A percentile compares a stretch with the other conserved stretches of the same genome.
Evolutionary conservation across 2,329 filamentous ascomycete genomes (phyloP).

Genomic region (Chrysoporthe deuterocubensis): DNA sequence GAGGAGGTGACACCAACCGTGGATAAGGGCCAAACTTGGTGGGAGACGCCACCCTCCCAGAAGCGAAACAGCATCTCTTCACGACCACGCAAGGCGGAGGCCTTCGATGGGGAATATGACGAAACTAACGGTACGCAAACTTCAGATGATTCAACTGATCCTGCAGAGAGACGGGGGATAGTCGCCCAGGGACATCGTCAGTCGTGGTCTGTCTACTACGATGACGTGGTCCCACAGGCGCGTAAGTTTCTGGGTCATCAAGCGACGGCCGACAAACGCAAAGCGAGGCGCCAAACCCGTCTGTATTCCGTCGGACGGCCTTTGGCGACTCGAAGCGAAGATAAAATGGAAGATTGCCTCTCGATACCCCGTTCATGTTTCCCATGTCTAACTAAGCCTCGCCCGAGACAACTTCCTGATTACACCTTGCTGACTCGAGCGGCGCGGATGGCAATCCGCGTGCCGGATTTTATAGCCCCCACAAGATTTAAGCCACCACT

Average conservation of each 20-base stretch:
- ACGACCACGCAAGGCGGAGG: conserved; percentile 60
- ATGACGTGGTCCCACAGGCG: conserved; percentile 18
- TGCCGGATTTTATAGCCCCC: conserved; percentile 45
- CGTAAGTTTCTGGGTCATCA: conserved; percentile 19
- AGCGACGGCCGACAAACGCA: conserved; percentile 24
- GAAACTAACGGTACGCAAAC: conserved; percentile 57
- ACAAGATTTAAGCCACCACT: conserved; percentile 82
- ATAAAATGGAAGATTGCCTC: background rate
- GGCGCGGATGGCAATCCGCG: conserved; percentile 55
- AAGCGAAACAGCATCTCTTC: conserved; percentile 51
- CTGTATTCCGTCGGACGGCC: conserved; percentile 23
- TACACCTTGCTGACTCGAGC: conserved; percentile 61
- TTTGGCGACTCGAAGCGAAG: background rate
- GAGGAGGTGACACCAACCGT: conserved; percentile 39
- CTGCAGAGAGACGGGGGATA: background rate
- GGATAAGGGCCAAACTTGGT: conserved; percentile 68
- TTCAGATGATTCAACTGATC: background rate
- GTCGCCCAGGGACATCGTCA: conserved; percentile 8
- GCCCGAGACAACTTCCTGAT: conserved; percentile 9
- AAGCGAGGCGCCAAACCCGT: conserved; percentile 25
- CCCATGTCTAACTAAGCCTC: conserved; percentile 1
- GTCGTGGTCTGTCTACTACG: conserved; percentile 18
- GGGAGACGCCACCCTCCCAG: conserved; percentile 65
- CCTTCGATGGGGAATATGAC: conserved; percentile 71
- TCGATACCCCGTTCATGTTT: conserved; percentile 13